Percentiles rank a stretch among this genome's conserved stretches.
These are phyloP conservation scores for Nannochloropsis oceanica DNA, from an alignment of 108 stramenopile genomes.

Conservation along the genomic window DNA sequence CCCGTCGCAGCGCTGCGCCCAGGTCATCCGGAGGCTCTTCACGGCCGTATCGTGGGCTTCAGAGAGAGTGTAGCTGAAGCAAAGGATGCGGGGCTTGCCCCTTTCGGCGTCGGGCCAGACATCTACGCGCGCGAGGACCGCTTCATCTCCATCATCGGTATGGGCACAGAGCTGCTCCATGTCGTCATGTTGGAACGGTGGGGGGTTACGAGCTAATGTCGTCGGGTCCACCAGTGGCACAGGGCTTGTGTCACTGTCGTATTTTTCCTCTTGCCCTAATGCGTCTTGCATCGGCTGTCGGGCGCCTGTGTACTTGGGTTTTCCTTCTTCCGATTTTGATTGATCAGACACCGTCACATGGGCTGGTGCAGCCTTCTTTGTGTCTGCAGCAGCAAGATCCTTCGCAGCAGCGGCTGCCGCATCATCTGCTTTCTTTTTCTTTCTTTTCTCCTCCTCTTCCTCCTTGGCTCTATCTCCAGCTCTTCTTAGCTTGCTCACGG, in stretches of 20 bases:
- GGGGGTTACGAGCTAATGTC: not conserved
- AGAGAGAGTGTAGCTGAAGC: slow-evolving; percentile 26
- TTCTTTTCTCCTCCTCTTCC: not conserved
- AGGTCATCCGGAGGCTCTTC: slow-evolving; percentile 40
- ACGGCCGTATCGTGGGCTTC: slow-evolving; percentile 11
- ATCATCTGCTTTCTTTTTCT: not conserved
- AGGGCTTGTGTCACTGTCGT: not conserved
- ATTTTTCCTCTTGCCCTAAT: not conserved
- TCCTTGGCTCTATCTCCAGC: not conserved
- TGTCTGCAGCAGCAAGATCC: too few species aligned
- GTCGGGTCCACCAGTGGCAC: not conserved
- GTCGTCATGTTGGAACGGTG: not conserved
- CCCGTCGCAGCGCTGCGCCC: slow-evolving; percentile 66
- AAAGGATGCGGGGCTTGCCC: slow-evolving; percentile 16
- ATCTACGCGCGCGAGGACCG: slow-evolving; percentile 5
- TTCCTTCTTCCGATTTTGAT: not conserved
- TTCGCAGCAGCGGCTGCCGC: not conserved
- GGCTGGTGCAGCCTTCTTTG: too few species aligned
- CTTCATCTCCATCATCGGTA: slow-evolving; percentile 5
- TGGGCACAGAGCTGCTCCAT: not conserved
- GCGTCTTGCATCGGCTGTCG: not conserved
- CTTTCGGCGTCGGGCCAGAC: slow-evolving; percentile 18
- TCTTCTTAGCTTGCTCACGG: not conserved
- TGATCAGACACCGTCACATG: not conserved
- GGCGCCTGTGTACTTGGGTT: too few species aligned